A percentile compares a stretch with the other conserved stretches of the same genome.
Conservation (phyloP, 257 asterid species). For the Apocynum venetum region DNA sequence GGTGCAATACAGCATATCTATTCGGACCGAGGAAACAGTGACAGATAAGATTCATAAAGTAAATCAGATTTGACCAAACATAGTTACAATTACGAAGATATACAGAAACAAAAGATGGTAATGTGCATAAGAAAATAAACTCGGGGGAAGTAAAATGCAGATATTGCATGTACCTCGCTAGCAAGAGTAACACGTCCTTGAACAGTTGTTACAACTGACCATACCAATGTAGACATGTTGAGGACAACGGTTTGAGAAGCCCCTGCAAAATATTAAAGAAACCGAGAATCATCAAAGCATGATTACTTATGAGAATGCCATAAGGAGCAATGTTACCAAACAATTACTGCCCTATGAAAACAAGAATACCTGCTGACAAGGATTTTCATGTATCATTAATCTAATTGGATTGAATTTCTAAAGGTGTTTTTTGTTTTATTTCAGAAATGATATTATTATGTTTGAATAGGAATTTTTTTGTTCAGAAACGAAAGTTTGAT, state of each 20-base stretch:
- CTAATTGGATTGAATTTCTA: neutral
- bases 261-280: slow-evolving; percentile 51
- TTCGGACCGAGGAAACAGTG: too few relatives aligned
- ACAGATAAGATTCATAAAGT: too few relatives aligned
- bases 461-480: too few relatives aligned
- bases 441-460: too few relatives aligned
- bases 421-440: too few relatives aligned
- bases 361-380: neutral
- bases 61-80: too few relatives aligned
- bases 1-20: too few relatives aligned
- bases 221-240: slow-evolving; percentile 86
- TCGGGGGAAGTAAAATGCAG: neutral
- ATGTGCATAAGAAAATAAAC: neutral
- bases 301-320: neutral
- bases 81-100: neutral
- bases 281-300: neutral
- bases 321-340: neutral
- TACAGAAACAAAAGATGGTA: neutral
- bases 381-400: neutral
- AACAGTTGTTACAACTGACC: slow-evolving; percentile 87
- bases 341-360: neutral
- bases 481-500: too few relatives aligned
- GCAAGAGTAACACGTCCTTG: slow-evolving; percentile 95
- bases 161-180: slow-evolving; percentile 67
- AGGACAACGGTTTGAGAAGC: slow-evolving; percentile 87